phyloP scores from a whole-genome alignment of 1,284 basidiomycete genomes.

The Trametes sp. region DNA sequence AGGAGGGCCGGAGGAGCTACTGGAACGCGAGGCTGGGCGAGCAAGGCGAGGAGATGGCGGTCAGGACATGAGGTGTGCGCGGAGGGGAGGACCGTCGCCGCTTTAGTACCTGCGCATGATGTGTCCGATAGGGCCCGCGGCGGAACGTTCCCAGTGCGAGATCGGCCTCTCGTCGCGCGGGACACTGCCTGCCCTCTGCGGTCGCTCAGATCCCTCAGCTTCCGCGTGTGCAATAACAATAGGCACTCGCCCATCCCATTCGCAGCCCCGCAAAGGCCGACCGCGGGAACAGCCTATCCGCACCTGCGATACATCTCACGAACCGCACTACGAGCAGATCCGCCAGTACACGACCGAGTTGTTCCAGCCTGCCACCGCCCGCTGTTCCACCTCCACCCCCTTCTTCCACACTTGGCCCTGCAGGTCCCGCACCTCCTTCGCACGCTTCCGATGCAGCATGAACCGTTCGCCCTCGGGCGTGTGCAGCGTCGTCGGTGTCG shows the following conservation, averaged over 20 bases:
- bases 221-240: slow-evolving; percentile 19
- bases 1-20: slow-evolving; percentile 20
- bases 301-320: slow-evolving; percentile 16
- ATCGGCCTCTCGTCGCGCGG: slow-evolving; percentile 21
- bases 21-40: slow-evolving; percentile 17
- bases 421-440: slow-evolving; percentile 68
- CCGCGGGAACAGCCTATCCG: slow-evolving; percentile 19
- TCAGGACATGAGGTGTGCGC: slow-evolving; percentile 26
- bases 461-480: slow-evolving; percentile 61
- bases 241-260: slow-evolving; percentile 13
- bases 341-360: slow-evolving; percentile 81
- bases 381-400: slow-evolving; percentile 75
- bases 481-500: slow-evolving; percentile 68
- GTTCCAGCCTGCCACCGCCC: slow-evolving; percentile 66
- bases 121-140: slow-evolving; percentile 16
- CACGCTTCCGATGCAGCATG: slow-evolving; percentile 59
- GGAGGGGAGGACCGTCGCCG: slow-evolving; percentile 19
- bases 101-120: slow-evolving; percentile 25
- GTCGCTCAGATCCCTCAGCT: background rate
- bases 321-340: slow-evolving; percentile 47
- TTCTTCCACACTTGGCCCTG: slow-evolving; percentile 72
- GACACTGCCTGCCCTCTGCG: slow-evolving; percentile 12
- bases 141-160: slow-evolving; percentile 1
- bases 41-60: slow-evolving; percentile 12
- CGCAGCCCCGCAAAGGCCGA: slow-evolving; percentile 13